Base-by-base conservation (phyloP, 768 basidiomycete genomes). In the Suillus placidus region DNA sequence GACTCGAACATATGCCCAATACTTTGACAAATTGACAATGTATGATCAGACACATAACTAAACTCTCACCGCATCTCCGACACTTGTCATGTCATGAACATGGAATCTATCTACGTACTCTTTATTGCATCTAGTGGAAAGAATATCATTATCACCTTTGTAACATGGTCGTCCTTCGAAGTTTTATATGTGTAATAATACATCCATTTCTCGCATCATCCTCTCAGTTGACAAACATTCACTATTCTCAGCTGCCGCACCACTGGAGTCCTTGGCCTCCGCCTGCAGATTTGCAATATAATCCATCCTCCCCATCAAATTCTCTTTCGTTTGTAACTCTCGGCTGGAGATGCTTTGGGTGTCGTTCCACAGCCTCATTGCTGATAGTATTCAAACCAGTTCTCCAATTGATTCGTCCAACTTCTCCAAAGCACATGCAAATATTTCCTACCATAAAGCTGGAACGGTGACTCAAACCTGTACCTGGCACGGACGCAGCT, bases 391-490 rank as follows among this genome's bases (percentile, higher is more conserved):
- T 64, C 47, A 1, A 26, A 85, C 83, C 42, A 83, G 75, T 16
- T 84, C 79, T 12, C 72, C 68, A 56, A 85, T 74, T 3, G 83
- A 78, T 60, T 76, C 70, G 67, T 84, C 84, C 42, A 85, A 77
- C 56, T 80, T 82, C 56, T 77, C 69, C 38, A 86, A 71, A 4
- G 80, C 80, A 34, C 74, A 74, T 40, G 79, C 72, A 73, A 85
- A 81, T 6, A 84, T 74, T 26, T 26, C 26, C 26, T 26, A 26
- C 26, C 26, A 26, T 26, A 26, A 71, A 65, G 60, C 66, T 30
- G 14, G 74, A 63, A 69, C 70, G 52, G 64, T 37, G 63, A 42
- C 62, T 40, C 14, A 64, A 67, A 10, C 73, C 74, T 1, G 72
- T 72, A 34, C 69, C 68, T 42, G 73, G 69, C 3, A 74, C 66